Conservation (phyloP, 352 stramenopile genomes). For the Phytophthora vignae region DNA sequence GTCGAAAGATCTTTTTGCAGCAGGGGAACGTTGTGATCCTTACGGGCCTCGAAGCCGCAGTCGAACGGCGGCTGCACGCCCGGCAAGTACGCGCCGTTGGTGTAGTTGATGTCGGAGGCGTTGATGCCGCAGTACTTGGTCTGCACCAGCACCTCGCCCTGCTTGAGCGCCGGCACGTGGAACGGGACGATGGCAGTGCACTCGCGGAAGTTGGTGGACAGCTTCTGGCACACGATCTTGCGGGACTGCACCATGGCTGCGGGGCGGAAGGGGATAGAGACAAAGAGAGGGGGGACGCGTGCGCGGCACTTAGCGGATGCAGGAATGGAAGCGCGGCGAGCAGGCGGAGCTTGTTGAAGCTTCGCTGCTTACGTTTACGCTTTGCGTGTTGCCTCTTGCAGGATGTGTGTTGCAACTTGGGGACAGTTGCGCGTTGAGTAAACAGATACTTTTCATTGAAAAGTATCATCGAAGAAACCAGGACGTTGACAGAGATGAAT, state of each 20-base stretch:
- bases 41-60: constrained; percentile 62
- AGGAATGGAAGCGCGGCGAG: constrained; percentile 34
- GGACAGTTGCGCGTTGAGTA: not conserved
- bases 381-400: not conserved
- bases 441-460: not conserved
- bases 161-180: constrained; percentile 48
- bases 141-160: constrained; percentile 56
- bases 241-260: constrained; percentile 59
- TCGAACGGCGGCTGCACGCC: constrained; percentile 57
- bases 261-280: not conserved
- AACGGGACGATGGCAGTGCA: constrained; percentile 72
- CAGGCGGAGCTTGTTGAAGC: constrained; percentile 7
- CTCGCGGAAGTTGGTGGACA: constrained; percentile 84
- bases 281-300: constrained; percentile 4
- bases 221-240: constrained; percentile 84
- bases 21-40: constrained; percentile 23
- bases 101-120: constrained; percentile 66
- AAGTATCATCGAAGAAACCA: too few relatives aligned
- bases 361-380: constrained; percentile 12
- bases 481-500: too few relatives aligned
- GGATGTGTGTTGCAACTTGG: not conserved
- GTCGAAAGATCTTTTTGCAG: too few relatives aligned
- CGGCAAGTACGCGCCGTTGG: constrained; percentile 57
- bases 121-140: constrained; percentile 73
- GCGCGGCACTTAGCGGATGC: constrained; percentile 18